Conservation (phyloP, 441 rosid genomes). For the Erysimum cheiri region DNA sequence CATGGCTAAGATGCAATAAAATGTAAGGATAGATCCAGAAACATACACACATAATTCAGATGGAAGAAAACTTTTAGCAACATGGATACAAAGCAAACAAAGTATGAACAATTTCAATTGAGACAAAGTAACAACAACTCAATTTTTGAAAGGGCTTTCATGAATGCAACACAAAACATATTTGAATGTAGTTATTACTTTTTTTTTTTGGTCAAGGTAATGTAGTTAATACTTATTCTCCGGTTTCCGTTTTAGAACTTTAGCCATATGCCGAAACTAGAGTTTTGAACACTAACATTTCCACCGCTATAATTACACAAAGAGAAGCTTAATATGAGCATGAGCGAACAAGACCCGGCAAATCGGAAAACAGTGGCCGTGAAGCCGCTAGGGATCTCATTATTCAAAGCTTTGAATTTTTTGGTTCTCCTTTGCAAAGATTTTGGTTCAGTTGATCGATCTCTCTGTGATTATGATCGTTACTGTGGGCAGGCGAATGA, state of each 20-base stretch:
- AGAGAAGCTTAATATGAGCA: not conserved
- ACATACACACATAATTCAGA: not conserved
- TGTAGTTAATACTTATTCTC: conserved; percentile 61
- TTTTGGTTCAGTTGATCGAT: too few species aligned
- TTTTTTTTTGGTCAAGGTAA: too few species aligned
- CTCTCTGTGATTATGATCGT: too few species aligned
- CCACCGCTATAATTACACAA: conserved; percentile 57
- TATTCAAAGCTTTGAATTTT: conserved; percentile 11
- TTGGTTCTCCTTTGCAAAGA: too few species aligned
- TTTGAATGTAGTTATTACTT: not conserved
- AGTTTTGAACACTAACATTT: conserved; percentile 68
- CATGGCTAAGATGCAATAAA: conserved; percentile 21
- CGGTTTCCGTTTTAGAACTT: conserved; percentile 63
- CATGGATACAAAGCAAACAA: not conserved
- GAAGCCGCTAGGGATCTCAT: conserved; percentile 51
- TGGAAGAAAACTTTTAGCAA: not conserved
- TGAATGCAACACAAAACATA: not conserved
- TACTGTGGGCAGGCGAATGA: too few species aligned
- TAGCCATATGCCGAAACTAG: conserved; percentile 85
- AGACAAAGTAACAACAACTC: not conserved
- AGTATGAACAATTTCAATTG: not conserved
- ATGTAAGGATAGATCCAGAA: not conserved
- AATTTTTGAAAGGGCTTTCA: not conserved
- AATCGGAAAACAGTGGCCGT: conserved; percentile 45
- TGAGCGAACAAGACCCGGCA: conserved; percentile 44